phyloP scores from a whole-genome alignment of 1,139 yeast genomes.

The Pneumocystis canis region DNA sequence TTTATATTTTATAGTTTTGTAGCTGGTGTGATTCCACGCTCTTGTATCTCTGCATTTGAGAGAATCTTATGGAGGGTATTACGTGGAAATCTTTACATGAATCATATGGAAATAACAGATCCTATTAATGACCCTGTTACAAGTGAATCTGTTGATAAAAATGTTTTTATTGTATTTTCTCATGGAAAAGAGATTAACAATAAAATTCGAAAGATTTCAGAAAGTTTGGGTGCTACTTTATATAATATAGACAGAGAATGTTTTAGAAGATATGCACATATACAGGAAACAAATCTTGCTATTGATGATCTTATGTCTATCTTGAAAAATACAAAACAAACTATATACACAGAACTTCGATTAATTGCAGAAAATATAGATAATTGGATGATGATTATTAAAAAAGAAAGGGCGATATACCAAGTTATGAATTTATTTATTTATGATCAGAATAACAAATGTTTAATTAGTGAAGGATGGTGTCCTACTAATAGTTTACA shows the following conservation, averaged over 20 bases:
- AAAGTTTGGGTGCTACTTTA: slow-evolving; percentile 67
- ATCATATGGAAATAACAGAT: slow-evolving; percentile 51
- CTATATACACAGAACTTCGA: slow-evolving; percentile 58
- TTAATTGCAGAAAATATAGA: slow-evolving; percentile 62
- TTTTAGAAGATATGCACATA: slow-evolving; percentile 42
- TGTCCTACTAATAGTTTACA: slow-evolving; percentile 46
- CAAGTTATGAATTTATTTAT: slow-evolving; percentile 66
- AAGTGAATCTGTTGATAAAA: slow-evolving; percentile 41
- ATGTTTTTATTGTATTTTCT: slow-evolving; percentile 69
- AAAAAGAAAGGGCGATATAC: slow-evolving; percentile 62
- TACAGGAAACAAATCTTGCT: slow-evolving; percentile 42
- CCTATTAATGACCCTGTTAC: slow-evolving; percentile 38
- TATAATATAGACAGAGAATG: slow-evolving; percentile 52
- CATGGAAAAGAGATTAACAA: slow-evolving; percentile 65
- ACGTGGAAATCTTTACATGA: slow-evolving; percentile 76
- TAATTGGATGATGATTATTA: slow-evolving; percentile 49
- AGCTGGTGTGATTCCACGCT: slow-evolving; percentile 69
- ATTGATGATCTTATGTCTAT: slow-evolving; percentile 54
- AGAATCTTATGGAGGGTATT: slow-evolving; percentile 85
- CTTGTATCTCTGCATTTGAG: slow-evolving; percentile 56
- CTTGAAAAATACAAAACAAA: slow-evolving; percentile 51
- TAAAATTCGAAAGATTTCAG: slow-evolving; percentile 61
- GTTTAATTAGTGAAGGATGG: slow-evolving; percentile 98
- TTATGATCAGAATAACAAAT: slow-evolving; percentile 70
- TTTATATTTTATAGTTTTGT: slow-evolving; percentile 37